Evolutionary conservation across 2,329 filamentous ascomycete species (phyloP).

Genomic region (Arthrobotrys megalospora): DNA sequence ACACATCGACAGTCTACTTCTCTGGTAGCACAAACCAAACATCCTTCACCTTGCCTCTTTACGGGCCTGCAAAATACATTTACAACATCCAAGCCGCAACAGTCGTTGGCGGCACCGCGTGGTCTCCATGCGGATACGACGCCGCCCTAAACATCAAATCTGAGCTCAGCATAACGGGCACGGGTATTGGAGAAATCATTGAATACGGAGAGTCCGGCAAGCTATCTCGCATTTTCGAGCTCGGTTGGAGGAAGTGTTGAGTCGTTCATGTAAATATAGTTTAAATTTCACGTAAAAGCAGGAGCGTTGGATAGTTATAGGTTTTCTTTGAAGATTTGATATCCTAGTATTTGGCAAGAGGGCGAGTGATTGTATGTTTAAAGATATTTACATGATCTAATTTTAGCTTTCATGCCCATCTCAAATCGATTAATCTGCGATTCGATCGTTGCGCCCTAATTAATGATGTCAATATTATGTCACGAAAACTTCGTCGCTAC

Average conservation of each 20-base stretch:
- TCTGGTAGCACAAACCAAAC: constrained; percentile 29
- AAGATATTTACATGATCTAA: no score
- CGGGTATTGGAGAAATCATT: constrained; percentile 25
- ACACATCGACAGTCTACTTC: constrained; percentile 44
- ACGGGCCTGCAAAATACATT: constrained; percentile 24
- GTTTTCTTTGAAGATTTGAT: no score
- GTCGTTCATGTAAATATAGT: no score
- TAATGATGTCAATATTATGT: background rate
- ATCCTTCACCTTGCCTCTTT: constrained; percentile 12
- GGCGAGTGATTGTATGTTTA: no score
- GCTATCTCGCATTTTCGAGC: constrained; percentile 19
- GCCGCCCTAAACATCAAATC: constrained; percentile 45
- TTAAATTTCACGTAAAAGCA: no score
- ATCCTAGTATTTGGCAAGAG: no score
- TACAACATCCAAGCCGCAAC: constrained; percentile 31
- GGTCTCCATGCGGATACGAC: constrained; percentile 31
- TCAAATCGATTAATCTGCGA: no score
- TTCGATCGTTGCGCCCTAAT: background rate
- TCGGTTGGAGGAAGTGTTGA: constrained; percentile 41
- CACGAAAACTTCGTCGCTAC: background rate
- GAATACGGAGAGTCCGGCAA: constrained; percentile 33
- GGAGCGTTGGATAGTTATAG: no score
- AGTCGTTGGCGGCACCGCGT: background rate
- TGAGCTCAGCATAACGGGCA: constrained; percentile 30
- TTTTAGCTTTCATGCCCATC: no score